These are phyloP conservation scores for Saturnispora serradocipensis DNA, from an alignment of 805 yeast genomes.

Conservation along the genomic window DNA sequence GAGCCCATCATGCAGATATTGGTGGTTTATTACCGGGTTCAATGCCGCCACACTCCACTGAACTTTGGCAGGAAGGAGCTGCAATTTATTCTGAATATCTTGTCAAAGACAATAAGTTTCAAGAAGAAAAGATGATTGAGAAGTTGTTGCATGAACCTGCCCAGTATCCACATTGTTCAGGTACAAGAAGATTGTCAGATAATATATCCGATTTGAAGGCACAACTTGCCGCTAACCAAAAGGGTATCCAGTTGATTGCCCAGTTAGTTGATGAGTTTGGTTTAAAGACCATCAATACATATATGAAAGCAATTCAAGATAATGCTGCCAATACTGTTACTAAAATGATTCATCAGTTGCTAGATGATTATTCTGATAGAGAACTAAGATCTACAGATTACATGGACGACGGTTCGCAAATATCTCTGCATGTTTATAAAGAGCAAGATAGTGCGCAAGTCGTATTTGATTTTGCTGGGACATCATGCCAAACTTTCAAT, in stretches of 20 bases:
- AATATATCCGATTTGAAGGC: conserved; percentile 79
- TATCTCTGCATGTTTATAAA: conserved; percentile 42
- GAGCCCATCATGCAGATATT: conserved; percentile 96
- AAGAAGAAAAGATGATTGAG: conserved; percentile 53
- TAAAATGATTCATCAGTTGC: conserved; percentile 37
- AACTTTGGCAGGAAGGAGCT: conserved; percentile 86
- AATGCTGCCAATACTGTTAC: conserved; percentile 73
- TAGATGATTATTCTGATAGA: conserved; percentile 32
- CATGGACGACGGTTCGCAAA: conserved; percentile 77
- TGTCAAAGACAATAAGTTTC: conserved; percentile 63
- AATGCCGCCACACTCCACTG: conserved; percentile 87
- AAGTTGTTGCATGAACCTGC: conserved; percentile 68
- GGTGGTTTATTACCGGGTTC: conserved; percentile 91
- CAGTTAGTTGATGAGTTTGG: conserved; percentile 56
- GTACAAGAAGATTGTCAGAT: conserved; percentile 76
- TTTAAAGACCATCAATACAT: conserved; percentile 47
- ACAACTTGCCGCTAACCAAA: conserved; percentile 81
- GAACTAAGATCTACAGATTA: conserved; percentile 47
- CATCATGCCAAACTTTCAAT: conserved; percentile 81
- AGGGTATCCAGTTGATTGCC: conserved; percentile 63
- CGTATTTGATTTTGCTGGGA: conserved; percentile 74
- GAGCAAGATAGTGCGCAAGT: conserved; percentile 42
- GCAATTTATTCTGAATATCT: conserved; percentile 70
- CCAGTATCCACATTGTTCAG: conserved; percentile 76
- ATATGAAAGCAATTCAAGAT: conserved; percentile 75